Base-by-base conservation (phyloP, 164 flowering plant genomes). In the Magnolia changhungtana region DNA sequence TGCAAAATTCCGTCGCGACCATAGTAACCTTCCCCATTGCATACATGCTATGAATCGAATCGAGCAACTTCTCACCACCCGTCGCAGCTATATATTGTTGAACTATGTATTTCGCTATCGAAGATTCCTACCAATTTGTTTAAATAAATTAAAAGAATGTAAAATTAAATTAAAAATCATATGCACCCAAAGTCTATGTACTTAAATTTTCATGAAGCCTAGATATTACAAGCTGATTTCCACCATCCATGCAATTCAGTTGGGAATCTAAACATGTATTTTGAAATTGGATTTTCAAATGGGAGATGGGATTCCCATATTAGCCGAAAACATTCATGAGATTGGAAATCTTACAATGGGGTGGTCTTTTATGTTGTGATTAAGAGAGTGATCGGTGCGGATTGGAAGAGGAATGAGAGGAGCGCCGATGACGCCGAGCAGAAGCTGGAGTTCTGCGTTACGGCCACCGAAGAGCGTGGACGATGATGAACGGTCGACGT, bases 21-120 rank as follows among this genome's bases (percentile, higher is more conserved):
- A 93, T 89, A 76, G 63, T 88, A 84, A 95, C 94, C 81, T 90
- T 90, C 80, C 98, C 98, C 89, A 94, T 88, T 7, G 97, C 98
- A 24, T 91, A 95, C 97, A 92, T 88, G 81, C 96, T 93, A 49
- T 88, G 85, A 20, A 91, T 81, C 0, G 88, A 75, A 64, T 83
- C 81, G 83, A 93, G 72, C 0, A 89, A 92, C 29, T 69, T 80
- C 27, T 93, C 93, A 31, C 98, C 98, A 37, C 98, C 98, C 19
- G 82, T 80, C 4, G 98, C 96, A 16, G 97, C 98, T 74, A 89
- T 82, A 77, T 95, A 95, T 73, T 95, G 98, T 51, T 92, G 89
- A 79, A 95, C 89, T 74, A 95, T 93, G 75, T 95, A 95, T 68
- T 91, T 91, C 20, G 98, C 98, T 90, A 90, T 91, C 7, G 97